These are phyloP conservation scores for Colletotrichum simmondsii DNA, from an alignment of 2,329 filamentous ascomycete species.

Conservation along the genomic window DNA sequence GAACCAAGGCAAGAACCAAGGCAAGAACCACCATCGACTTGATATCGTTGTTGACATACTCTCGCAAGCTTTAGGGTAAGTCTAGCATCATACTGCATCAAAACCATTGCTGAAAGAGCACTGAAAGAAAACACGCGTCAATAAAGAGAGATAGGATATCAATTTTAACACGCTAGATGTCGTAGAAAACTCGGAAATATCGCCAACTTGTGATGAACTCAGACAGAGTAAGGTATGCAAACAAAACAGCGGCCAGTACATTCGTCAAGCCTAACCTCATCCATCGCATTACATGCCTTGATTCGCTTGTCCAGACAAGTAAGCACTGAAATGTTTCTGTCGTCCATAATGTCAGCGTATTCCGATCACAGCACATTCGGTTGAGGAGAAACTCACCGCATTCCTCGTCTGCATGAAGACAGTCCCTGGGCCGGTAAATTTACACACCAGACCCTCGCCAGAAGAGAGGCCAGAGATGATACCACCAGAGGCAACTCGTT, in stretches of 20 bases:
- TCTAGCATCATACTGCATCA: not conserved
- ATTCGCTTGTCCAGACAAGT: conserved; percentile 59
- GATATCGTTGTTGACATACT: not conserved
- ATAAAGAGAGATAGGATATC: not conserved
- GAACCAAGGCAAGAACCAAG: not conserved
- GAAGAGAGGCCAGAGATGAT: conserved; percentile 88
- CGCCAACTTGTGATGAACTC: not conserved
- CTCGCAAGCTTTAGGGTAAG: not conserved
- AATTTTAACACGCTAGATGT: conserved; percentile 4
- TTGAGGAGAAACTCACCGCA: conserved; percentile 60
- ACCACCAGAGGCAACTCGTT: conserved; percentile 89
- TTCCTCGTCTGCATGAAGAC: conserved; percentile 95
- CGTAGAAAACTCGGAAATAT: not conserved
- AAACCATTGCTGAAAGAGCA: not conserved
- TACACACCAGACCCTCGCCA: conserved; percentile 91
- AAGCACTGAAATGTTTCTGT: conserved; percentile 64
- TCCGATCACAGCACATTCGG: not conserved
- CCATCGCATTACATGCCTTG: conserved; percentile 40
- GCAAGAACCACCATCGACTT: not conserved
- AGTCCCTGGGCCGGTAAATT: conserved; percentile 90
- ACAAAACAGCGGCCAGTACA: not conserved
- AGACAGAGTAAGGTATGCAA: not conserved
- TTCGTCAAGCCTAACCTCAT: not conserved
- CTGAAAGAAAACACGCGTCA: not conserved
- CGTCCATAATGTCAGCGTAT: not conserved